Percentiles rank a stretch among this genome's conserved stretches.
phyloP scores from a whole-genome alignment of 257 asterid genomes.

The Nicotiana knightiana region DNA sequence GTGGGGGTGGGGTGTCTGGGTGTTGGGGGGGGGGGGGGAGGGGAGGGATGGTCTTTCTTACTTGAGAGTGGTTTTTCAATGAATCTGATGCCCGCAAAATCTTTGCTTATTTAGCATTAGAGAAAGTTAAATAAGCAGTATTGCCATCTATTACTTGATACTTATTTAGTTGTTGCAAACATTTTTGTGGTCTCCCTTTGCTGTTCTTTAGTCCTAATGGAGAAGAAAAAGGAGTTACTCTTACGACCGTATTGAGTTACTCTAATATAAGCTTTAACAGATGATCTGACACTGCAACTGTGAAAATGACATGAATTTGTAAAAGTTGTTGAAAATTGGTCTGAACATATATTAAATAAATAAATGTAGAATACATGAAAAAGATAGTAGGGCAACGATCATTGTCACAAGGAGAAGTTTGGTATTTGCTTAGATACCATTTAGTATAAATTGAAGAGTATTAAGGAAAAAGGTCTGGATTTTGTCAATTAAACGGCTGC shows the following conservation, averaged over 20 bases:
- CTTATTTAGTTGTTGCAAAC: not conserved
- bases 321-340: not conserved
- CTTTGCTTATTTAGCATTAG: not conserved
- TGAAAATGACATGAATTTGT: not conserved
- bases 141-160: not conserved
- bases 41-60: not conserved
- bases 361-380: not conserved
- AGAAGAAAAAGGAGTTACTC: not conserved
- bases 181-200: not conserved
- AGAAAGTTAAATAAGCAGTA: not conserved
- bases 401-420: not conserved
- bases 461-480: not conserved
- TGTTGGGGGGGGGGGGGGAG: too few species aligned
- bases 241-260: not conserved
- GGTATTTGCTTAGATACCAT: not conserved
- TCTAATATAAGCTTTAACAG: not conserved
- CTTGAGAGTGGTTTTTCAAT: not conserved
- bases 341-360: not conserved
- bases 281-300: not conserved
- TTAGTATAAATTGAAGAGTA: not conserved
- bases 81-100: not conserved
- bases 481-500: not conserved
- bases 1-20: too few species aligned
- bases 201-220: not conserved
- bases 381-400: too few species aligned